These are phyloP conservation scores for Candida taoyuanica DNA, from an alignment of 805 yeast species.

Conservation along the genomic window DNA sequence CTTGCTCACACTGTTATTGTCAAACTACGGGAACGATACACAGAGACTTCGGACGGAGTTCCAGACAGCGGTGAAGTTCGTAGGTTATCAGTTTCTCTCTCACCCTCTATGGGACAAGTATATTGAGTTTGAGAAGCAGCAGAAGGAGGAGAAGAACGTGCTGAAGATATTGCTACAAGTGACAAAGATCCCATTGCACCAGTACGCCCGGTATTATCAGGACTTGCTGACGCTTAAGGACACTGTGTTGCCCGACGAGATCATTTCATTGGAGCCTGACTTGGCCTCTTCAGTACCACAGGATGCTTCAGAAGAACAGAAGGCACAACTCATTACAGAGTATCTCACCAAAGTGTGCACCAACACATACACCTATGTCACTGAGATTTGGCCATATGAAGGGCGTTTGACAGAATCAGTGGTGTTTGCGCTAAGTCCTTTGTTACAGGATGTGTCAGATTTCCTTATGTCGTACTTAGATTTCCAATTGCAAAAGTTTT, in stretches of 20 bases:
- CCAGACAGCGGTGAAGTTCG: slow-evolving; percentile 39
- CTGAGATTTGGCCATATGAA: slow-evolving; percentile 66
- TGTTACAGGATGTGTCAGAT: slow-evolving; percentile 38
- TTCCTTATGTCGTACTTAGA: slow-evolving; percentile 65
- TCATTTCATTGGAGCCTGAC: slow-evolving; percentile 18
- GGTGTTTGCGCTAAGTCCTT: slow-evolving; percentile 47
- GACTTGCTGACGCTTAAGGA: slow-evolving; percentile 35
- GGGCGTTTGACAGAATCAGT: slow-evolving; percentile 51
- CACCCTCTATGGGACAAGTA: slow-evolving; percentile 82
- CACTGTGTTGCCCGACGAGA: slow-evolving; percentile 9
- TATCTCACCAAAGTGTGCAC: slow-evolving; percentile 16
- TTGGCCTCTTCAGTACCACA: slow-evolving; percentile 19
- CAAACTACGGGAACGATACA: slow-evolving; percentile 34
- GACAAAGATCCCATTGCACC: slow-evolving; percentile 69
- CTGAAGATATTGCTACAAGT: slow-evolving; percentile 40
- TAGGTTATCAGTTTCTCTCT: slow-evolving; percentile 72
- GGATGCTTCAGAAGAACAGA: slow-evolving; percentile 16
- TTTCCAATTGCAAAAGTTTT: slow-evolving; percentile 39
- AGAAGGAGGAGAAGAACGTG: slow-evolving; percentile 34
- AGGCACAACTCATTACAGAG: slow-evolving; percentile 15
- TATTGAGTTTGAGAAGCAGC: slow-evolving; percentile 52
- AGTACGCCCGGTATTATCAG: slow-evolving; percentile 73
- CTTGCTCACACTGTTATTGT: slow-evolving; percentile 48
- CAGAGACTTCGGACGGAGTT: slow-evolving; percentile 39
- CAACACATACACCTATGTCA: slow-evolving; percentile 20